Percentiles rank a stretch among this genome's conserved stretches.
Conservation (phyloP, 495 filamentous ascomycete genomes). For the Aspergillus sparsus region DNA sequence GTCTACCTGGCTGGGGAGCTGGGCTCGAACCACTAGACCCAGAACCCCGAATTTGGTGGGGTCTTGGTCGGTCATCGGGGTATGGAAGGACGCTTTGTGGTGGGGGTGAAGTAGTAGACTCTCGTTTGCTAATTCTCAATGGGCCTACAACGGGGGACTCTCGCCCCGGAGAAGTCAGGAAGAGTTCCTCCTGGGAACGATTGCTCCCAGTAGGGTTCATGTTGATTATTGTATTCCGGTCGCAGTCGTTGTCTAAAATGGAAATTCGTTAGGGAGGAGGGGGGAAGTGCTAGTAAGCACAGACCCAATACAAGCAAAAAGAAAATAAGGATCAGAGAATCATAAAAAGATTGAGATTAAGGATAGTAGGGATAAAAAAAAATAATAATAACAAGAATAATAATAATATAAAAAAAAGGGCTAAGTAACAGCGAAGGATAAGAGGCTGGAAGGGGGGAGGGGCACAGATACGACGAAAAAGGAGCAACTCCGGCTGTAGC, state of each 20-base stretch:
- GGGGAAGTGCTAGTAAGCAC: too few species aligned
- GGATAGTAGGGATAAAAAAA: neutral
- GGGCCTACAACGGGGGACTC: conserved; percentile 79
- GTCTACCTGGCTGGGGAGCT: conserved; percentile 35
- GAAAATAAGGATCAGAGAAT: too few species aligned
- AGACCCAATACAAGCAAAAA: too few species aligned
- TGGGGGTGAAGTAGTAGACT: conserved; percentile 44
- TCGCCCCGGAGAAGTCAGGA: conserved; percentile 57
- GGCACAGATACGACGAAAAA: conserved; percentile 9
- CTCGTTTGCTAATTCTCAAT: conserved; percentile 78
- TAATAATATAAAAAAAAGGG: neutral
- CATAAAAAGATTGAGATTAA: too few species aligned
- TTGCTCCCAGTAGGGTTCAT: conserved; percentile 52
- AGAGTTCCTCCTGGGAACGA: conserved; percentile 71
- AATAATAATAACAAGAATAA: neutral
- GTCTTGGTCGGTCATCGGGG: conserved; percentile 67
- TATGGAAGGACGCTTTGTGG: conserved; percentile 58
- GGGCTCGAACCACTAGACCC: conserved; percentile 40
- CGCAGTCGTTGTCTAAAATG: neutral
- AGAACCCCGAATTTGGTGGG: conserved; percentile 41
- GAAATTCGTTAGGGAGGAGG: too few species aligned
- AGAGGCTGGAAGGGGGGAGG: neutral
- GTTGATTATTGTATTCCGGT: conserved; percentile 6
- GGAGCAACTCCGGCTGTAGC: neutral
- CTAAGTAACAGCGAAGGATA: neutral